Percentiles rank a stretch among this genome's conserved stretches.
phyloP scores from a whole-genome alignment of 352 stramenopile genomes.

The Phytophthora fragariaefolia region DNA sequence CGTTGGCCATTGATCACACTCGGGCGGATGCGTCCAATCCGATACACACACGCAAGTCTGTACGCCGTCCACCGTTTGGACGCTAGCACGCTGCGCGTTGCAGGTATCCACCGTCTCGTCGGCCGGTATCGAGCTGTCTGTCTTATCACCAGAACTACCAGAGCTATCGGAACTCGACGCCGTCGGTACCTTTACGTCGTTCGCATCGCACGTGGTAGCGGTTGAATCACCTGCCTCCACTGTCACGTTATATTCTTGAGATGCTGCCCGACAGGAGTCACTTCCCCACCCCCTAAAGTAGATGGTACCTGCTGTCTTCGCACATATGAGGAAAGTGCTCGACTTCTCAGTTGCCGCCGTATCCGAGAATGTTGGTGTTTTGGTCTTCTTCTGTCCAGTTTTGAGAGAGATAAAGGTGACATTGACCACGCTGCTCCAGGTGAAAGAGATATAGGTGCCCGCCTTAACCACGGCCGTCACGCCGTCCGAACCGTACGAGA shows the following conservation, averaged over 20 bases:
- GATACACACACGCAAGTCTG: constrained; percentile 60
- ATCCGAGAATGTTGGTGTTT: constrained; percentile 50
- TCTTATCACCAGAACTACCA: neutral
- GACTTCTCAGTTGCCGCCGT: constrained; percentile 41
- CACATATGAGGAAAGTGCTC: constrained; percentile 67
- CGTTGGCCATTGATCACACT: constrained; percentile 54
- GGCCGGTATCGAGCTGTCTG: constrained; percentile 13
- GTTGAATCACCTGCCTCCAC: constrained; percentile 46
- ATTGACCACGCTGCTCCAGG: constrained; percentile 55
- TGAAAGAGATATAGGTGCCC: constrained; percentile 60
- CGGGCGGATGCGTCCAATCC: constrained; percentile 65
- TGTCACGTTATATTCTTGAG: constrained; percentile 50
- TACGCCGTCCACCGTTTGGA: constrained; percentile 46
- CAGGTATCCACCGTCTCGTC: constrained; percentile 48
- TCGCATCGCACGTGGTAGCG: constrained; percentile 29
- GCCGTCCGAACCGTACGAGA: constrained; percentile 50
- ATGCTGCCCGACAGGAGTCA: constrained; percentile 60
- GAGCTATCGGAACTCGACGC: constrained; percentile 8
- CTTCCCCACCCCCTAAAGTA: constrained; percentile 66
- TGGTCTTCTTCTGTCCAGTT: constrained; percentile 70
- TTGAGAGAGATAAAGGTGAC: constrained; percentile 73
- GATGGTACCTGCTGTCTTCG: constrained; percentile 54
- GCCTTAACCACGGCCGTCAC: constrained; percentile 57
- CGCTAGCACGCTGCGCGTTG: constrained; percentile 58
- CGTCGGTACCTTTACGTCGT: constrained; percentile 18